These are phyloP conservation scores for Neurospora sp. DNA, from an alignment of 495 filamentous ascomycete species.

Conservation along the genomic window DNA sequence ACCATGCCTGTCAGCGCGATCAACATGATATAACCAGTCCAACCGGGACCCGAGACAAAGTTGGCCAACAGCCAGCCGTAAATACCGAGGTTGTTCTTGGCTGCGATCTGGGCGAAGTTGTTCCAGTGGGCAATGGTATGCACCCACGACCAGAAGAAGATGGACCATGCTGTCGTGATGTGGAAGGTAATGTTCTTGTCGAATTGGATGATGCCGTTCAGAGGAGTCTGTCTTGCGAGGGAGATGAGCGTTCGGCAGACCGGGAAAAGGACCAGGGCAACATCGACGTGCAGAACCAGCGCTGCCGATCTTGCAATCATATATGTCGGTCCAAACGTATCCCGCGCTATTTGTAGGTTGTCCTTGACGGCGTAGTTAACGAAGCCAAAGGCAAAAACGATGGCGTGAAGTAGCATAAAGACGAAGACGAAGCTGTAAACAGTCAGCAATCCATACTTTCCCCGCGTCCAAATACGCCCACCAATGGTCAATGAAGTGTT, in stretches of 20 bases:
- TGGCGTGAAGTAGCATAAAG: slow-evolving; percentile 54
- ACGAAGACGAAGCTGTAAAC: slow-evolving; percentile 53
- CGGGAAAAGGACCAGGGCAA: slow-evolving; percentile 64
- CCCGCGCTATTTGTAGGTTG: slow-evolving; percentile 49
- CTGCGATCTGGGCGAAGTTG: slow-evolving; percentile 65
- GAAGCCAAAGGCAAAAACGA: slow-evolving; percentile 65
- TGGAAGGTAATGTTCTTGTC: slow-evolving; percentile 79
- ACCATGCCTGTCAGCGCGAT: slow-evolving; percentile 57
- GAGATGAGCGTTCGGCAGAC: slow-evolving; percentile 73
- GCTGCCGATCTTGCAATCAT: slow-evolving; percentile 62
- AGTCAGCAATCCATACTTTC: slow-evolving; percentile 11
- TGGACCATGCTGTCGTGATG: slow-evolving; percentile 69
- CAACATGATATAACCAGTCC: slow-evolving; percentile 73
- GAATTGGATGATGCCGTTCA: slow-evolving; percentile 71
- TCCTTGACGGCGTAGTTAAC: slow-evolving; percentile 67
- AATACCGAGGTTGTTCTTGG: slow-evolving; percentile 59
- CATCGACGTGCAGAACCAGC: slow-evolving; percentile 63
- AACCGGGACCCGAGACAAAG: slow-evolving; percentile 63
- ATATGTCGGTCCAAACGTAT: slow-evolving; percentile 58
- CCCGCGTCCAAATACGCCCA: no score
- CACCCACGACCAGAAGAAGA: slow-evolving; percentile 71
- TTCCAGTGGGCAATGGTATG: slow-evolving; percentile 76
- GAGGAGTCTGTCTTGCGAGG: slow-evolving; percentile 59
- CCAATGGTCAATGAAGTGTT: not conserved
- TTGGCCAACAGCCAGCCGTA: slow-evolving; percentile 61